Percentiles rank a stretch among this genome's conserved stretches.
Conservation (phyloP, 208 protist species). For the Trypanosoma mega region DNA sequence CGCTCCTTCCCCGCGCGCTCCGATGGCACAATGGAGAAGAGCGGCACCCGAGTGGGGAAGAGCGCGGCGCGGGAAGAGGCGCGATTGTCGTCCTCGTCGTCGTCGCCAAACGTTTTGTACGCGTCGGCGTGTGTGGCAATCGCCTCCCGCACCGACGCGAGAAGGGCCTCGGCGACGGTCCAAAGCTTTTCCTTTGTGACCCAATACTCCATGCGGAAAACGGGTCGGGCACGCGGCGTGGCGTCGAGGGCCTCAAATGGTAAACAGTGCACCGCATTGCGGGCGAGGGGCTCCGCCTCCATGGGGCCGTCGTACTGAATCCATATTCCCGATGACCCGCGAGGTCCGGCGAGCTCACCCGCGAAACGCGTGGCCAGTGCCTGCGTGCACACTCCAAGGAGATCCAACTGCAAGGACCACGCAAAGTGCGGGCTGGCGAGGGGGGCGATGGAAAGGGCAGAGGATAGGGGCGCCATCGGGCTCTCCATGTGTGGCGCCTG, state of each 20-base stretch:
- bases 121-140: slow-evolving; percentile 35
- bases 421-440: slow-evolving; percentile 50
- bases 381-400: slow-evolving; percentile 56
- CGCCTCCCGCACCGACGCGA: slow-evolving; percentile 54
- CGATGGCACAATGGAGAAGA: slow-evolving; percentile 19
- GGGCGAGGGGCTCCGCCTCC: slow-evolving; percentile 45
- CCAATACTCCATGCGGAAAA: slow-evolving; percentile 47
- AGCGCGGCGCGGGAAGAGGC: not conserved
- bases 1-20: not conserved
- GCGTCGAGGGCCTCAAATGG: slow-evolving; percentile 71
- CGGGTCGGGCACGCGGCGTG: slow-evolving; percentile 8
- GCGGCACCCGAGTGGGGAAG: slow-evolving; percentile 25
- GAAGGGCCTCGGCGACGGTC: slow-evolving; percentile 55
- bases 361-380: slow-evolving; percentile 38
- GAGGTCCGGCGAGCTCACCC: slow-evolving; percentile 11
- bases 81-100: not conserved
- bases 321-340: slow-evolving; percentile 34
- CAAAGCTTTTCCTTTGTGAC: slow-evolving; percentile 59
- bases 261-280: slow-evolving; percentile 81
- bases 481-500: slow-evolving; percentile 6
- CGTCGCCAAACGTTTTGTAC: slow-evolving; percentile 16
- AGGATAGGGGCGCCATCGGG: too few relatives aligned
- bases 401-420: slow-evolving; percentile 68
- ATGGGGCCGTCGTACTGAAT: slow-evolving; percentile 65
- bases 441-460: too few relatives aligned